phyloP scores from a whole-genome alignment of 805 yeast species.

The Grigorovia yakushimaensis region DNA sequence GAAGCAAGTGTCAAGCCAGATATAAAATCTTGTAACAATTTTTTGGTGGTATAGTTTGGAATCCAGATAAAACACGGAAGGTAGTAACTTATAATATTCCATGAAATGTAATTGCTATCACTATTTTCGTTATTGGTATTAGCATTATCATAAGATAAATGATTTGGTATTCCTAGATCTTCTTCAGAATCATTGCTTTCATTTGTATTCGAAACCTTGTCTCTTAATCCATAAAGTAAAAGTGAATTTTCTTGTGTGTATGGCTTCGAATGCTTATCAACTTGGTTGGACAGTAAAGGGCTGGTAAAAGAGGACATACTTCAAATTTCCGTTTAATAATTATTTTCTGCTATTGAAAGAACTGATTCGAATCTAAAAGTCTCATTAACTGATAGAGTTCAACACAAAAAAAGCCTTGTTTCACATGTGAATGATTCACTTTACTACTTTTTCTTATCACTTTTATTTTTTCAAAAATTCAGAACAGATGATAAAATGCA shows the following conservation, averaged over 20 bases:
- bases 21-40: conserved; percentile 50
- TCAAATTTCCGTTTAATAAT: not conserved
- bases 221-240: not conserved
- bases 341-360: no score
- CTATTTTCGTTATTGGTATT: not conserved
- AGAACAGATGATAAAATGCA: no score
- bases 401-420: no score
- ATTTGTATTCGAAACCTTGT: no score
- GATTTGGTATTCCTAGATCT: not conserved
- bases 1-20: conserved; percentile 87
- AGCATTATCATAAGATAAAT: not conserved
- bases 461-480: no score
- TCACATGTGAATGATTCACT: no score
- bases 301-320: not conserved
- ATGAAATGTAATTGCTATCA: not conserved
- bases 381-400: no score
- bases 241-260: not conserved
- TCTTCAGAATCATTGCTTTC: no score
- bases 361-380: no score
- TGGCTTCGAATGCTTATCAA: not conserved
- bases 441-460: no score
- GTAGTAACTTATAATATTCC: conserved; percentile 34
- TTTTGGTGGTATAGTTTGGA: conserved; percentile 35
- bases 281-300: not conserved
- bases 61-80: conserved; percentile 63